A percentile compares a stretch with the other conserved stretches of the same genome.
Conservation (phyloP, 2,329 filamentous ascomycete species). For the Cladosporium velox region DNA sequence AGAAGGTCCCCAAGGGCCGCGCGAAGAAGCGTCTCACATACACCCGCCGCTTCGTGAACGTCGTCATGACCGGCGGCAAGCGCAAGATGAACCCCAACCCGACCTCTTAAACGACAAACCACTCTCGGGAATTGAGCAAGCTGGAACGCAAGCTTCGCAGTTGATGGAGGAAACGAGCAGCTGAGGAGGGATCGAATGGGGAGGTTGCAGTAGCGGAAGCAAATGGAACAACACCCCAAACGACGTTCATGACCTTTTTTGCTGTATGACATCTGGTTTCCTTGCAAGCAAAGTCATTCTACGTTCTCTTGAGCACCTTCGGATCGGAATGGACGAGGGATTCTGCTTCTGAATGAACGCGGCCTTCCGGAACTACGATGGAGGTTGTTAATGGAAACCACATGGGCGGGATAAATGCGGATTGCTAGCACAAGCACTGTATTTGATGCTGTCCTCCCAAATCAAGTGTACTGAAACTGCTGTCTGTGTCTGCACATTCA, state of each 20-base stretch:
- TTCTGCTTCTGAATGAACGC: background rate
- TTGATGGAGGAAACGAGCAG: conserved; percentile 7
- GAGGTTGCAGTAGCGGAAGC: conserved; percentile 22
- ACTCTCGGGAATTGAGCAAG: conserved; percentile 9
- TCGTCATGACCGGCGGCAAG: conserved; percentile 97
- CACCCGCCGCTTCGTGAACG: conserved; percentile 97
- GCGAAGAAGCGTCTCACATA: conserved; percentile 96
- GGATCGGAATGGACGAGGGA: conserved; percentile 8
- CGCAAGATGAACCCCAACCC: conserved; percentile 96
- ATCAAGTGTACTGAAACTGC: background rate
- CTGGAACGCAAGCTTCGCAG: conserved; percentile 5
- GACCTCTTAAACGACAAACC: conserved; percentile 56
- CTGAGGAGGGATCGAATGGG: conserved; percentile 8
- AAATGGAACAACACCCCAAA: conserved; percentile 20
- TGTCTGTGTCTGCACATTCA: background rate
- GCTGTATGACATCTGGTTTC: conserved; percentile 17
- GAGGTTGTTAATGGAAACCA: conserved; percentile 8
- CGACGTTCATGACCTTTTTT: conserved; percentile 19
- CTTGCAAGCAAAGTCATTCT: conserved; percentile 16
- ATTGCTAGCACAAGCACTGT: conserved; percentile 12
- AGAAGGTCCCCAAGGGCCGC: conserved; percentile 95
- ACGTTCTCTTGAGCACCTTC: conserved; percentile 12
- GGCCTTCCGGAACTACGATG: conserved; percentile 1
- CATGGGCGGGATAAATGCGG: conserved; percentile 10
- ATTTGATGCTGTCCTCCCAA: conserved; percentile 19